Evolutionary conservation across 2,329 filamentous ascomycete species (phyloP).

Genomic region (Ceratocystiopsis sp.): DNA sequence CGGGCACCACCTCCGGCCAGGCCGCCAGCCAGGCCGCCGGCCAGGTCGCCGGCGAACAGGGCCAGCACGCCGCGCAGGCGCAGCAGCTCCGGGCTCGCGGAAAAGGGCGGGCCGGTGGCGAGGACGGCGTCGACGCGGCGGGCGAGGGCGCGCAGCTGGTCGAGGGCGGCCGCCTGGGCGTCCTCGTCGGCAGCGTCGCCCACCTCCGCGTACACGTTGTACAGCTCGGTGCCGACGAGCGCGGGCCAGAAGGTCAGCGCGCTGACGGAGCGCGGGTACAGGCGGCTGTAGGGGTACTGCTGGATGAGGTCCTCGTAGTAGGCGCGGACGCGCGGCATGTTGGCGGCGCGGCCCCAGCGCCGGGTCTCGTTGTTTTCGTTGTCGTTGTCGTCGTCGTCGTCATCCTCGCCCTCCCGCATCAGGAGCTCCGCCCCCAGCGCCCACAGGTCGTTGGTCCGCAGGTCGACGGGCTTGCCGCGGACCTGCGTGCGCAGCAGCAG

Average conservation of each 20-base stretch:
- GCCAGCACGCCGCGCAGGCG: slow-evolving; percentile 57
- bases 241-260: slow-evolving; percentile 67
- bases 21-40: slow-evolving; percentile 21
- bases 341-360: slow-evolving; percentile 27
- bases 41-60: slow-evolving; percentile 58
- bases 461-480: slow-evolving; percentile 41
- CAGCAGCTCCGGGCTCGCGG: slow-evolving; percentile 47
- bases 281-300: slow-evolving; percentile 54
- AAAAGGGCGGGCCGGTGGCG: slow-evolving; percentile 46
- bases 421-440: slow-evolving; percentile 72
- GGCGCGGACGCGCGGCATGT: slow-evolving; percentile 26
- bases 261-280: slow-evolving; percentile 39
- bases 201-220: slow-evolving; percentile 49
- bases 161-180: too few species aligned
- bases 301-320: slow-evolving; percentile 70
- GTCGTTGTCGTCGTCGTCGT: background rate
- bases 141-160: slow-evolving; percentile 44
- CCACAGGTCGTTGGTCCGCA: slow-evolving; percentile 58
- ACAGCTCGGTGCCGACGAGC: slow-evolving; percentile 67
- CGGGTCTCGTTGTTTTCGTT: background rate
- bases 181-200: slow-evolving; percentile 9
- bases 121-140: slow-evolving; percentile 55
- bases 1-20: slow-evolving; percentile 9
- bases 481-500: slow-evolving; percentile 45
- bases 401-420: slow-evolving; percentile 38